These are phyloP conservation scores for Hydrangea macrophylla DNA, from an alignment of 148 eudicot species.

Conservation along the genomic window DNA sequence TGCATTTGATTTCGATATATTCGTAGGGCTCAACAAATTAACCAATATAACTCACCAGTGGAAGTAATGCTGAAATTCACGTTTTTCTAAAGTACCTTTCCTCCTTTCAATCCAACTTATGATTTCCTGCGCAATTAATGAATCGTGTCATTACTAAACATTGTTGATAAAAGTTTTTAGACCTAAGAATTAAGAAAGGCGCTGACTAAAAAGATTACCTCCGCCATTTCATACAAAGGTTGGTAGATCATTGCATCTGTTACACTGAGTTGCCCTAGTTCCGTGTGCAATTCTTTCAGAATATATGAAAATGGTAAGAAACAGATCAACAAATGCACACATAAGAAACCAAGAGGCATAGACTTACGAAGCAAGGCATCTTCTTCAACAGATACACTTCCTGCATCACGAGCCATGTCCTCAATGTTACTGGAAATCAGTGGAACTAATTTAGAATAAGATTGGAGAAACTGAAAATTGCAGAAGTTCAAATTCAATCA, in stretches of 20 bases:
- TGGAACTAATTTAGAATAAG: constrained; percentile 5
- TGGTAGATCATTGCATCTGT: constrained; percentile 48
- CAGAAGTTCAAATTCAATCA: background rate
- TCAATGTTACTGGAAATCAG: constrained; percentile 79
- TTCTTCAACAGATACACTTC: constrained; percentile 80
- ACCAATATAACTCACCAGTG: constrained; percentile 61
- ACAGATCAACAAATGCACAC: background rate
- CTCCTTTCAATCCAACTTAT: constrained; percentile 71
- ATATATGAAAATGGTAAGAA: constrained; percentile 33
- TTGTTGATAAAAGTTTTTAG: background rate
- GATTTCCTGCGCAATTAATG: constrained; percentile 44
- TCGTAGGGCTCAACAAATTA: background rate
- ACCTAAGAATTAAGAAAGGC: background rate
- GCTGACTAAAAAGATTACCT: constrained; percentile 38
- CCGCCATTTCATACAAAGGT: constrained; percentile 78
- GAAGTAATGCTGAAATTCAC: constrained; percentile 67
- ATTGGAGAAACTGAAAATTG: background rate
- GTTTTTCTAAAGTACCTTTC: constrained; percentile 62
- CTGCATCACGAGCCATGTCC: constrained; percentile 93
- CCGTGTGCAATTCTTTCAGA: constrained; percentile 67
- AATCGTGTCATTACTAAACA: background rate
- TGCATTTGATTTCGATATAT: too few species aligned
- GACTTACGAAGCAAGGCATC: constrained; percentile 72
- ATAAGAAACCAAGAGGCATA: background rate
- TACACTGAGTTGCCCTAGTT: constrained; percentile 60